Base-by-base conservation (phyloP, 495 filamentous ascomycete genomes). In the Aspergillus ellipticus region DNA sequence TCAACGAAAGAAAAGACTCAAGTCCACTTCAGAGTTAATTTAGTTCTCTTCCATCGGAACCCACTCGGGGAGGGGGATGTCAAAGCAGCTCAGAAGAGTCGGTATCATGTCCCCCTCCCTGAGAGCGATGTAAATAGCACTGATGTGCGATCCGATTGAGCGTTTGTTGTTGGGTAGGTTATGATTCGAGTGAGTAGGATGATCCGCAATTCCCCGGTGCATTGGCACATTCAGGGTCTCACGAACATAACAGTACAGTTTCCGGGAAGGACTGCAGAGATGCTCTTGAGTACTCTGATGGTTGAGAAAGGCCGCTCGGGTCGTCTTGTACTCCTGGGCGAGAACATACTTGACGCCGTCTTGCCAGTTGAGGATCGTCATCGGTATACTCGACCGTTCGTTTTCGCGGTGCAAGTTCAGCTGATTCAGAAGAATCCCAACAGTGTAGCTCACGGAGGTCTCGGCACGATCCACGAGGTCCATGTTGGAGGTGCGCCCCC, bases 31-130 rank as follows among this genome's bases (percentile, higher is more conserved):
- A n/a, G n/a, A n/a, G n/a, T n/a, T n/a, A n/a, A n/a, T n/a, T n/a
- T 28, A 28, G 24, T 39, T 39, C 35, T 39, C 35, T 4, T 39
- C 31, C 31, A 33, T 13, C 13, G 31, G 13, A 9, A 33, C 13
- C 9, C 31, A 8, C 9, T 33, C 31, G 13, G 13, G 31, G 9
- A 33, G 11, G 35, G 35, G 35, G 35, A 39, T 39, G 10, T 39
- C 35, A 39, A 39, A 68, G 85, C 84, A 45, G 72, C 66, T 50
- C 77, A 77, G 15, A 55, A 62, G 11, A 87, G 53, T 49, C 6
- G 53, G 51, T 42, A 31, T 45, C 11, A 66, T 51, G 20, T 53
- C 53, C 2, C 60, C 64, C 35, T 54, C 51, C 11, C 57, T 37
- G 13, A 66, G 45, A 9, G 60, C 60, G n/a, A 53, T 43, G 55